Evolutionary conservation across 2,329 filamentous ascomycete species (phyloP).

Genomic region (Xenoacremonium recifei): DNA sequence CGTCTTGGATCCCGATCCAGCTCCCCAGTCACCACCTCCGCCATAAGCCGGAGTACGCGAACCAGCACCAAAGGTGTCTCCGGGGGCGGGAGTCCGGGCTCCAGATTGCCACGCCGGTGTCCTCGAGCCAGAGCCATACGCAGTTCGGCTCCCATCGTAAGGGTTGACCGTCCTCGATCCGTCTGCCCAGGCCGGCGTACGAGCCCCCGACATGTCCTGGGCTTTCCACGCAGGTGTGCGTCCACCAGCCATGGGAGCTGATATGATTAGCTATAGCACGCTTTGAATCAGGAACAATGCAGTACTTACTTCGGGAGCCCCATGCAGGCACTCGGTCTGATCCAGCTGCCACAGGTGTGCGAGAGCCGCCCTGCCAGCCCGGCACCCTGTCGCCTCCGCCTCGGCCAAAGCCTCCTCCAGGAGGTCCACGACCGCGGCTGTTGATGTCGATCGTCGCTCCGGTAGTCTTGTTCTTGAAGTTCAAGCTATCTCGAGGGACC

Average conservation of each 20-base stretch:
- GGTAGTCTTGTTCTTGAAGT: conserved; percentile 80
- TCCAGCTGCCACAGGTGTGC: conserved; percentile 64
- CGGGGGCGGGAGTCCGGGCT: conserved; percentile 64
- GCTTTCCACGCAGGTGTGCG: conserved; percentile 64
- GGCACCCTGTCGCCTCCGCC: conserved; percentile 46
- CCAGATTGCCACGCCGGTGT: conserved; percentile 80
- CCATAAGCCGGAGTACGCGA: conserved; percentile 68
- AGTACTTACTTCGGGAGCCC: conserved; percentile 65
- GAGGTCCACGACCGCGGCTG: conserved; percentile 44
- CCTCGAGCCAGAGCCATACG: conserved; percentile 71
- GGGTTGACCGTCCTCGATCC: conserved; percentile 67
- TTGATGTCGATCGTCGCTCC: conserved; percentile 76
- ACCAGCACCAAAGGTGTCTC: conserved; percentile 63
- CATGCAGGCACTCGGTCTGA: conserved; percentile 75
- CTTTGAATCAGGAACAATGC: neutral
- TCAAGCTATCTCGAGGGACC: conserved; percentile 77
- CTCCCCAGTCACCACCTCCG: conserved; percentile 59
- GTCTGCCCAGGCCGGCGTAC: conserved; percentile 71
- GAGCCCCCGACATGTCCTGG: conserved; percentile 51
- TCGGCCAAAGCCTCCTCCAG: conserved; percentile 41
- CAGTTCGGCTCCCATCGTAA: conserved; percentile 71
- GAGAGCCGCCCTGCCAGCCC: conserved; percentile 64
- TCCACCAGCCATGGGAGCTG: conserved; percentile 56
- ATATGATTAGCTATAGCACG: conserved; percentile 22
- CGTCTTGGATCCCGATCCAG: conserved; percentile 74